phyloP scores from a whole-genome alignment of 306 rosid genomes.

The Cyclanthera cordifolia region DNA sequence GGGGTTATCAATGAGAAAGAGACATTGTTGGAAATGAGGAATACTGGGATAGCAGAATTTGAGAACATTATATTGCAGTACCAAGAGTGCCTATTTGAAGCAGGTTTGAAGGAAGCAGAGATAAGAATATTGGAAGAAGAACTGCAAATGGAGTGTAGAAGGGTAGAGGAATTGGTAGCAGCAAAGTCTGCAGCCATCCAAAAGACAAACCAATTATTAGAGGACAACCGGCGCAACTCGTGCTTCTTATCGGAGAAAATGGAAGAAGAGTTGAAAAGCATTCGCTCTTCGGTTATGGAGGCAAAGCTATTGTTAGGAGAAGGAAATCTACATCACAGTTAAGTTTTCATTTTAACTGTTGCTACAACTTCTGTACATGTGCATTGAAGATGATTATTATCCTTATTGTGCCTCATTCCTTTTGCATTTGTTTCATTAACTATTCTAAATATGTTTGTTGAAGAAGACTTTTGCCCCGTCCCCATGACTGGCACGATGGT shows the following conservation, averaged over 20 bases:
- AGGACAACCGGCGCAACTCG: conserved; percentile 19
- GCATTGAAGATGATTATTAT: background rate
- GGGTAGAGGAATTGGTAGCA: conserved; percentile 32
- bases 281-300: conserved; percentile 40
- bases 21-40: conserved; percentile 26
- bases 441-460: background rate
- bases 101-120: conserved; percentile 36
- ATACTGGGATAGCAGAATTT: conserved; percentile 24
- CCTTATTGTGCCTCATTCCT: background rate
- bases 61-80: conserved; percentile 28
- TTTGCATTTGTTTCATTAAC: background rate
- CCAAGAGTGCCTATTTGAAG: conserved; percentile 25
- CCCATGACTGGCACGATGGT: too few relatives aligned
- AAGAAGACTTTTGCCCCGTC: background rate
- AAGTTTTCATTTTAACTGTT: conserved; percentile 9
- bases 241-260: conserved; percentile 38
- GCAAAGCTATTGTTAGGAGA: conserved; percentile 41
- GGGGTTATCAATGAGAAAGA: conserved; percentile 29
- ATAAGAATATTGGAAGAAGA: conserved; percentile 51
- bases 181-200: conserved; percentile 34
- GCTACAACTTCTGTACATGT: background rate
- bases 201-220: conserved; percentile 31
- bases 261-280: conserved; percentile 38
- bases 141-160: conserved; percentile 26
- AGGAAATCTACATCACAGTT: conserved; percentile 13